Base-by-base conservation (phyloP, 441 rosid species). In the Pelargonium myrrhifolium region DNA sequence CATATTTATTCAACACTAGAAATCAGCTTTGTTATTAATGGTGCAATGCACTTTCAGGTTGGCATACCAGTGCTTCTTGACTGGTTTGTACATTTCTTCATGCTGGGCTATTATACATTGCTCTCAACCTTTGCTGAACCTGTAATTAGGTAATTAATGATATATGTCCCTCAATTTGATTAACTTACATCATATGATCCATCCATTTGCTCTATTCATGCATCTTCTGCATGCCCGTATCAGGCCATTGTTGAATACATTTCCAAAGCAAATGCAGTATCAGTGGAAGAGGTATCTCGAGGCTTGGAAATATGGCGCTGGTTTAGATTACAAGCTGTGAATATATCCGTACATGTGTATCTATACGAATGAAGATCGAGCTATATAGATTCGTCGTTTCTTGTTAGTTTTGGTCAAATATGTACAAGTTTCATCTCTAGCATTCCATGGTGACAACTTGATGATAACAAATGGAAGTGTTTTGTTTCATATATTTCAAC, bases 301-400 rank as follows among this genome's bases (percentile, higher is more conserved):
- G 75, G 98, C 98, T 69, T 93, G 97, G 97, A 87, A 84, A 77
- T 90, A 85, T 59, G 98, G 98, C 49, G 79, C 97, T 49, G 98
- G 97, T 66, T 79, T 93, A 43, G 96, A 89, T 76, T 85, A 89
- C 75, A 79, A 88, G 83, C 85, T 90, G 10, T 90, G 83, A 90
- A 31, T 31, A 31, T 7, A 31, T 31, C 4, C 37, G 37, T 28
- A 28, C 3, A 28, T 28, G 31, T n/a, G n/a, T n/a, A n/a, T n/a
- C n/a, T 31, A 31, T 5, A 31, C 37, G 7, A 31, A 58, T 53
- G 59, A 58, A 58, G 31, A 58, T 14, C 37, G 37, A 31, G 37
- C 37, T 31, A 31, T 31, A 31, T 31, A 4, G 37, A 31, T 31
- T 31, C 37, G 37, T 31, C 37, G 37, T 31, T 31, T 7, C 37